These are phyloP conservation scores for Codiaeum variegatum DNA, from an alignment of 441 rosid species.

Conservation along the genomic window DNA sequence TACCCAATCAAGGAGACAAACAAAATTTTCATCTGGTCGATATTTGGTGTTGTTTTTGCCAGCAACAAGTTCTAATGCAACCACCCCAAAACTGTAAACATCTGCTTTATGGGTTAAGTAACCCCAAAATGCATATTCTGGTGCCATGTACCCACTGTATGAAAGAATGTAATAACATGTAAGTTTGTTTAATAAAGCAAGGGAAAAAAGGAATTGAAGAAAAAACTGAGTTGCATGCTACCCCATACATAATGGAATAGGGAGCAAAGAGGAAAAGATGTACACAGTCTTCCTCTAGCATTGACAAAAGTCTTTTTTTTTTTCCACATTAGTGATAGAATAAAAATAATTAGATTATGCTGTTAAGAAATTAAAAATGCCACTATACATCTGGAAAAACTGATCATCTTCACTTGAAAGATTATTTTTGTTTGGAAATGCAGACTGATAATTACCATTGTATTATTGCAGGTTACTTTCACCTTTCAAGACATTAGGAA, in stretches of 20 bases:
- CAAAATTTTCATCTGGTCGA: constrained; percentile 44
- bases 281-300: not conserved
- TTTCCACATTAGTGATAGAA: not conserved
- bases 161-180: not conserved
- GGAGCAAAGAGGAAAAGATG: not conserved
- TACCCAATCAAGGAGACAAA: constrained; percentile 62
- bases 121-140: constrained; percentile 60
- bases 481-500: not conserved
- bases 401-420: not conserved
- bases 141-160: constrained; percentile 57
- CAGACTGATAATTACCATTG: not conserved
- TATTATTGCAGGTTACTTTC: not conserved
- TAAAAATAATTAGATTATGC: not conserved
- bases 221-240: not conserved
- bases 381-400: not conserved
- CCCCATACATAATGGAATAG: not conserved
- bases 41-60: constrained; percentile 56
- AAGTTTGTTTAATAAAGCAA: not conserved
- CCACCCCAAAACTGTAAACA: constrained; percentile 58
- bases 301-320: not conserved
- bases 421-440: not conserved
- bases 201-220: not conserved
- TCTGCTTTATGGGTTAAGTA: constrained; percentile 53
- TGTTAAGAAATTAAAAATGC: not conserved
- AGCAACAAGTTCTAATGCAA: constrained; percentile 57